These are phyloP conservation scores for Paramecium sexaurelia DNA, from an alignment of 73 alveolate genomes.

Conservation along the genomic window DNA sequence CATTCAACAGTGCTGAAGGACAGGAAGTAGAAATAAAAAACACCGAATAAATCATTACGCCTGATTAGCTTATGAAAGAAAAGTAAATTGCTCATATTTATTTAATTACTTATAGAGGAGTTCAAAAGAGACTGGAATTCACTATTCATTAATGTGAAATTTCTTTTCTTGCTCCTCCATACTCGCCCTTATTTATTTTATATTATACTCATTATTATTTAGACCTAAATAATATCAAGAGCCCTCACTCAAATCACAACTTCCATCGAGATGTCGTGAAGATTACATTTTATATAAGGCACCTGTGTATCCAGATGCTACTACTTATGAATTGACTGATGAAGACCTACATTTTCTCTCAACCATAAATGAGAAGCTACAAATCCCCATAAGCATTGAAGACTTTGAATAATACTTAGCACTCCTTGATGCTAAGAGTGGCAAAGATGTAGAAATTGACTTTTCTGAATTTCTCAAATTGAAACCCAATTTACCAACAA, in stretches of 20 bases:
- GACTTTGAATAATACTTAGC: conserved; percentile 32
- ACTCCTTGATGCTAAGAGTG: conserved; percentile 26
- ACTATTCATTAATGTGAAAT: background rate
- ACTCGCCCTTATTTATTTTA: conserved; percentile 19
- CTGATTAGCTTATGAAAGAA: background rate
- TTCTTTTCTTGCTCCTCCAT: background rate
- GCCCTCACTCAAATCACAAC: background rate
- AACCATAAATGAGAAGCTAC: conserved; percentile 14
- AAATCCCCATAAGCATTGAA: background rate
- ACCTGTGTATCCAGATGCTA: conserved; percentile 33
- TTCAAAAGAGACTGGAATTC: background rate
- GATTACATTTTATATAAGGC: background rate
- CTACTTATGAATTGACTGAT: conserved; percentile 5
- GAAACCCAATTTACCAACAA: background rate
- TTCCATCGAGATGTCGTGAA: background rate
- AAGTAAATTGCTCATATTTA: background rate
- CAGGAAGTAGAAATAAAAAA: background rate
- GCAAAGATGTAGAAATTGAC: conserved; percentile 38
- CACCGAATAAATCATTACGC: background rate
- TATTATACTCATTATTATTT: background rate
- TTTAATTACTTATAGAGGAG: background rate
- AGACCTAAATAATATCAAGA: conserved; percentile 1
- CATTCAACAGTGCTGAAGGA: background rate
- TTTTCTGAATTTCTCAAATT: background rate
- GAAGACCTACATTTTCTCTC: background rate